phyloP scores from a whole-genome alignment of 768 basidiomycete genomes.

The Russula sp. region DNA sequence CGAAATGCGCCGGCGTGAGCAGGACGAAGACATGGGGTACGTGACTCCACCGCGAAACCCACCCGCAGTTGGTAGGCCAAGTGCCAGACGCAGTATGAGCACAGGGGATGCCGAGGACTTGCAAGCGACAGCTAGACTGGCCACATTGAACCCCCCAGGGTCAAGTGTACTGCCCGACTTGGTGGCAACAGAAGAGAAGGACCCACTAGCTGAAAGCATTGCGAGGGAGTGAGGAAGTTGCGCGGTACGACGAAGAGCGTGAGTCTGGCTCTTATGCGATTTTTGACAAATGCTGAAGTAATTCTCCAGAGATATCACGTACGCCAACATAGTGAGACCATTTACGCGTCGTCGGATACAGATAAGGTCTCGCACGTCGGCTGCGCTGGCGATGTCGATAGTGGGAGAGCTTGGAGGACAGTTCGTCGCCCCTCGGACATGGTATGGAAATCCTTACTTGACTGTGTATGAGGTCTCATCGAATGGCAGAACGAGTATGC shows the following conservation, averaged over 20 bases:
- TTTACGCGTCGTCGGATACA: constrained; percentile 69
- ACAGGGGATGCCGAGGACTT: constrained; percentile 64
- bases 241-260: constrained; percentile 48
- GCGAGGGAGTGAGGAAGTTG: constrained; percentile 66
- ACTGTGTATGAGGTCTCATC: background rate
- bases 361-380: constrained; percentile 70
- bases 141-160: constrained; percentile 37
- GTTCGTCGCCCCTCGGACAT: constrained; percentile 92
- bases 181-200: constrained; percentile 46
- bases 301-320: constrained; percentile 70
- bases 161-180: constrained; percentile 41
- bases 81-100: constrained; percentile 69
- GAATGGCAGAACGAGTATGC: constrained; percentile 81
- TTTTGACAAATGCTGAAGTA: constrained; percentile 15
- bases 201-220: constrained; percentile 64
- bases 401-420: constrained; percentile 80
- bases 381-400: constrained; percentile 78
- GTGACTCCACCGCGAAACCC: constrained; percentile 37
- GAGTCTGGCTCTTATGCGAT: constrained; percentile 32
- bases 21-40: constrained; percentile 42
- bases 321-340: constrained; percentile 68
- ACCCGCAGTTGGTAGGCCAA: constrained; percentile 41
- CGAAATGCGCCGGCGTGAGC: constrained; percentile 54
- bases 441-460: constrained; percentile 46
- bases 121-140: constrained; percentile 31